phyloP scores from a whole-genome alignment of 306 rosid genomes.

The Prosopis cineraria region DNA sequence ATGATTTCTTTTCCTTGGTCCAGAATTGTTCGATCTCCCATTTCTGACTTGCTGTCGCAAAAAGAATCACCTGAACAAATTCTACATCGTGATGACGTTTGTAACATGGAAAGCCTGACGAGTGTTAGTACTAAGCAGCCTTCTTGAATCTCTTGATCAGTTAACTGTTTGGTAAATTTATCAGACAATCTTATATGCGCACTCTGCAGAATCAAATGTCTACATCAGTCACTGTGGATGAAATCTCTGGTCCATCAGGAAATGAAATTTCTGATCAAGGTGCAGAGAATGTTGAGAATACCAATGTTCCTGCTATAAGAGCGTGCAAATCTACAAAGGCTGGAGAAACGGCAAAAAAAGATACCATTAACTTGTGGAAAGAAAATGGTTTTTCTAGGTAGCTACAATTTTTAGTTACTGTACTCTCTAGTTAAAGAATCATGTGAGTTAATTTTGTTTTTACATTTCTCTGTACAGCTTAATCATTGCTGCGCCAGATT shows the following conservation, averaged over 20 bases:
- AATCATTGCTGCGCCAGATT: slow-evolving; percentile 85
- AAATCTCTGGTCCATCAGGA: slow-evolving; percentile 43
- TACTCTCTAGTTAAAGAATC: slow-evolving; percentile 3
- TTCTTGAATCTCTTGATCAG: slow-evolving; percentile 16
- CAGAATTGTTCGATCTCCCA: slow-evolving; percentile 74
- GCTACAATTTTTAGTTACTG: slow-evolving; percentile 11
- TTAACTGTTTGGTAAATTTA: slow-evolving; percentile 19
- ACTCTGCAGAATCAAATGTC: slow-evolving; percentile 53
- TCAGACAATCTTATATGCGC: slow-evolving; percentile 1
- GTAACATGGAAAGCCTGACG: slow-evolving; percentile 47
- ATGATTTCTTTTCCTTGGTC: slow-evolving; percentile 27
- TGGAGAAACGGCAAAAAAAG: slow-evolving; percentile 75
- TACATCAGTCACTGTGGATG: slow-evolving; percentile 46
- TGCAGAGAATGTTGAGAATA: slow-evolving; percentile 35
- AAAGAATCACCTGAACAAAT: slow-evolving; percentile 46
- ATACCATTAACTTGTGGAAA: slow-evolving; percentile 70
- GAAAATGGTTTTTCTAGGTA: slow-evolving; percentile 93
- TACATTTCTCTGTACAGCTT: slow-evolving; percentile 51
- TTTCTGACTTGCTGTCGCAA: slow-evolving; percentile 55
- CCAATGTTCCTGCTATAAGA: slow-evolving; percentile 40
- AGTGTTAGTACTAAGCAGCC: slow-evolving; percentile 66
- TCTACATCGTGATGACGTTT: slow-evolving; percentile 36
- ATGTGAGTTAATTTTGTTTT: not conserved
- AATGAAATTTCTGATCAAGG: slow-evolving; percentile 44
- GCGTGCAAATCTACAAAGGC: slow-evolving; percentile 63